Conservation (phyloP, 768 basidiomycete species). For the Kondoa subrosea region DNA sequence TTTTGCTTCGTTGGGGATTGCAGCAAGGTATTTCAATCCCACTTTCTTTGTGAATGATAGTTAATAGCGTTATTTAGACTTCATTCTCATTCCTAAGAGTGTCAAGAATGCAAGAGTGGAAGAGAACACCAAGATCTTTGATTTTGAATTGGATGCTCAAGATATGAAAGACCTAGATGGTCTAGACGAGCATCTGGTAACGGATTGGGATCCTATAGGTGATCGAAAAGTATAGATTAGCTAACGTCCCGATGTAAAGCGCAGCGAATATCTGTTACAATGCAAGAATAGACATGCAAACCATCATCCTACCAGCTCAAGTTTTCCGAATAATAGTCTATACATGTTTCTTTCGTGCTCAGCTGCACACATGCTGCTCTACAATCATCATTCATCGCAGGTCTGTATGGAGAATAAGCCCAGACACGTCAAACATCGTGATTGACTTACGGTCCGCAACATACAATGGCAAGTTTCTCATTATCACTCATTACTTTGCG, state of each 20-base stretch:
- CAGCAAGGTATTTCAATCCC: constrained; percentile 42
- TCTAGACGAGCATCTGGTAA: constrained; percentile 18
- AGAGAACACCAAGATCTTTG: constrained; percentile 37
- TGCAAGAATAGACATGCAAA: not conserved
- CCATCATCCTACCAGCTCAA: not conserved
- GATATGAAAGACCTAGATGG: constrained; percentile 32
- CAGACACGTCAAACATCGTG: not conserved
- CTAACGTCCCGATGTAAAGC: not conserved
- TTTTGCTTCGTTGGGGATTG: constrained; percentile 66
- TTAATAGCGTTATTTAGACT: constrained; percentile 4
- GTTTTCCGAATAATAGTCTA: not conserved
- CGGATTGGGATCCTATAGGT: constrained; percentile 1
- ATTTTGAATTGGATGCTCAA: constrained; percentile 35
- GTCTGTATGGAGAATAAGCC: not conserved
- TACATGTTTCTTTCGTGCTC: not conserved
- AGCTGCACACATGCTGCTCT: not conserved
- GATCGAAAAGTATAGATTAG: not conserved
- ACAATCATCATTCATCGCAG: not conserved
- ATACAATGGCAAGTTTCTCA: not conserved
- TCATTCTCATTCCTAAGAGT: constrained; percentile 36
- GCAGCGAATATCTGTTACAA: too few relatives aligned
- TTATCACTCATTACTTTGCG: not conserved
- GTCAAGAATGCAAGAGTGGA: constrained; percentile 34
- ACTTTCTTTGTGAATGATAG: not conserved
- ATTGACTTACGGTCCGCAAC: not conserved